Conservation (phyloP, 225 moss, liverwort and hornwort species). For the Lunularia cruciata region DNA sequence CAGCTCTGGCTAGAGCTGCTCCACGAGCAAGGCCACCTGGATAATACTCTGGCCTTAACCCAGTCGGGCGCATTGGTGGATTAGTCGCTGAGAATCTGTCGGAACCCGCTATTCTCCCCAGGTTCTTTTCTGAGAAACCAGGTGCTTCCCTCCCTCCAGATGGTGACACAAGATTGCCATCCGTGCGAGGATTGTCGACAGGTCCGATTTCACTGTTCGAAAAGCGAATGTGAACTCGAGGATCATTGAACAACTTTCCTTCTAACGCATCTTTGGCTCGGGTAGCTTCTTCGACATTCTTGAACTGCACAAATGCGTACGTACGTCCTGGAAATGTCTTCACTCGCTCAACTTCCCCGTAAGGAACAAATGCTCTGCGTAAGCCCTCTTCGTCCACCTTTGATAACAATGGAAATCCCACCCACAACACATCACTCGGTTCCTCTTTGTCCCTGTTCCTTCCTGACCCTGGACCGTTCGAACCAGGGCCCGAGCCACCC, state of each 20-base stretch:
- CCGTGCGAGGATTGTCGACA: slow-evolving; percentile 69
- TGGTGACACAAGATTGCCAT: slow-evolving; percentile 31
- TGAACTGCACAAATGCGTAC: slow-evolving; percentile 98
- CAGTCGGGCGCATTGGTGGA: slow-evolving; percentile 53
- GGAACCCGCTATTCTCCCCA: slow-evolving; percentile 50
- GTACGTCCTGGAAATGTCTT: slow-evolving; percentile 98
- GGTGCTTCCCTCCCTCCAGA: slow-evolving; percentile 55
- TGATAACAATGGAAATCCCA: slow-evolving; percentile 89
- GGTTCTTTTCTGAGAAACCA: slow-evolving; percentile 53
- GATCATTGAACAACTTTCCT: slow-evolving; percentile 96
- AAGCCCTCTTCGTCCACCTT: slow-evolving; percentile 96
- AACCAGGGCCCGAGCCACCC: slow-evolving; percentile 30
- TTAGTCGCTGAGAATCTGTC: slow-evolving; percentile 51
- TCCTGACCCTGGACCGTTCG: slow-evolving; percentile 40
- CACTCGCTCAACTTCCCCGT: slow-evolving; percentile 87
- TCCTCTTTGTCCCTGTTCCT: slow-evolving; percentile 83
- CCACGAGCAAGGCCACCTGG: slow-evolving; percentile 74
- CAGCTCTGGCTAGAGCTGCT: slow-evolving; percentile 53
- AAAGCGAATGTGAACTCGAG: slow-evolving; percentile 91
- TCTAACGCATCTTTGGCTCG: slow-evolving; percentile 87
- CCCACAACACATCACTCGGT: slow-evolving; percentile 97
- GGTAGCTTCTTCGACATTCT: slow-evolving; percentile 79
- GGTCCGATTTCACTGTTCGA: slow-evolving; percentile 99
- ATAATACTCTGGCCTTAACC: slow-evolving; percentile 88
- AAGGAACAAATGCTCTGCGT: slow-evolving; percentile 87